These are phyloP conservation scores for Aspergillus proliferans DNA, from an alignment of 2,329 filamentous ascomycete species.

Conservation along the genomic window DNA sequence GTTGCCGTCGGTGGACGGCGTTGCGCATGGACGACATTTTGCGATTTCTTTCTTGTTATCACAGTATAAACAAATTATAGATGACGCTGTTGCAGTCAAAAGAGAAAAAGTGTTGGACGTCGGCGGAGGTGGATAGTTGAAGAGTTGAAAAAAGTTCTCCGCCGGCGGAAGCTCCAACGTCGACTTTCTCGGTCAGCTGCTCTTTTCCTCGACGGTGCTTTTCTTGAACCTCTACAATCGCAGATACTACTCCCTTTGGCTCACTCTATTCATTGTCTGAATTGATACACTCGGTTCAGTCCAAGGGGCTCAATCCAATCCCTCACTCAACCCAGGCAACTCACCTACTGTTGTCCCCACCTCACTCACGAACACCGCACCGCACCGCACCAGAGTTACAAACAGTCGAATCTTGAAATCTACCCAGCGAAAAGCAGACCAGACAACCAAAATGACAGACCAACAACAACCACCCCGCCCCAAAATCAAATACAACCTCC, in stretches of 20 bases:
- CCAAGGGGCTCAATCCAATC: too few relatives aligned
- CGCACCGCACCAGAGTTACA: too few relatives aligned
- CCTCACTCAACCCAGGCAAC: too few relatives aligned
- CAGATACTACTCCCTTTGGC: too few relatives aligned
- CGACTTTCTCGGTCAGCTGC: not conserved
- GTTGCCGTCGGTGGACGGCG: constrained; percentile 70
- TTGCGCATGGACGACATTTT: constrained; percentile 55
- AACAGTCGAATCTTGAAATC: not conserved
- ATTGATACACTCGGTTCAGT: too few relatives aligned
- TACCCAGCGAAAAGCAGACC: not conserved
- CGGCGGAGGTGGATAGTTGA: not conserved
- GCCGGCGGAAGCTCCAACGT: not conserved
- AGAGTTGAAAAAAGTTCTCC: not conserved
- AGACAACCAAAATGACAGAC: constrained; percentile 5
- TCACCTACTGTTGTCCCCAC: too few relatives aligned
- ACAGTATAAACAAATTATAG: not conserved
- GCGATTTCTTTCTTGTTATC: not conserved
- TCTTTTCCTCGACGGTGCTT: too few relatives aligned
- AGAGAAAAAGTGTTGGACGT: not conserved
- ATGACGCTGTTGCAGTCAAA: not conserved
- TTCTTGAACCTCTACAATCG: too few relatives aligned
- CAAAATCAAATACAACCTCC: constrained; percentile 36
- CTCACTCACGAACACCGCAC: too few relatives aligned
- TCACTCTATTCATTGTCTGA: too few relatives aligned
- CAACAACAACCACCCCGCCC: constrained; percentile 13